Base-by-base conservation (phyloP, 1,284 basidiomycete genomes). In the Ceratobasidium sp. region DNA sequence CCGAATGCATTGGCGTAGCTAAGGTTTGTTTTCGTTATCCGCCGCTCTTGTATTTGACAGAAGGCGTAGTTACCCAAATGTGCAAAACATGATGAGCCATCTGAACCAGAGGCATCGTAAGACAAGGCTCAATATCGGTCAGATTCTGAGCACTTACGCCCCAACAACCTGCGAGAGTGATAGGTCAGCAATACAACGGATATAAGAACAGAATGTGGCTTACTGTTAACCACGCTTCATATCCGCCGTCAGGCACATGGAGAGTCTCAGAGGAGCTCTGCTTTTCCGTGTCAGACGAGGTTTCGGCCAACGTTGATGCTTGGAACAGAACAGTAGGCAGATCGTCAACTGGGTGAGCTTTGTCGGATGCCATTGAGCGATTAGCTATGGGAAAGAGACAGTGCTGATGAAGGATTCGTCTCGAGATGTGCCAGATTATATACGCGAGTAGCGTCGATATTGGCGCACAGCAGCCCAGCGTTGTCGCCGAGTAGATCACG, bases 1-100 rank as follows among this genome's bases (percentile, higher is more conserved):
- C 69, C 69, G 52, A 71, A 71, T 8, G 69, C 69, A 34, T 71
- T 71, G 4, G 46, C 55, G 41, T 69, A 69, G 18, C 65, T 69
- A 26, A 23, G 10, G 14, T 12, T 5, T 21, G n/a, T 34, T 43
- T 12, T 41, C 6, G 36, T 18, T 48, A 23, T 4, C 4, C 18
- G 16, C 3, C 23, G 16, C 21, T 32, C 26, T 3, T 9, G 39
- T 1, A 23, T 21, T 2, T 21, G 26, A 69, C 4, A 12, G 8
- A 14, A 39, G n/a, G 34, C 18, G 18, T 14, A 46, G 41, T 12
- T 50, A 71, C 57, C 69, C 69, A 39, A 71, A 71, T 14, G 69
- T 59, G 46, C 55, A 71, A 41, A 71, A 71, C 2, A 71, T 21
- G 18, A 71, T 32, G 16, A 71, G 45, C 69, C 69, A 71, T 10